Percentiles rank a stretch among this genome's conserved stretches.
Evolutionary conservation across 495 filamentous ascomycete genomes (phyloP).

Genomic region (Copromyces sp.): DNA sequence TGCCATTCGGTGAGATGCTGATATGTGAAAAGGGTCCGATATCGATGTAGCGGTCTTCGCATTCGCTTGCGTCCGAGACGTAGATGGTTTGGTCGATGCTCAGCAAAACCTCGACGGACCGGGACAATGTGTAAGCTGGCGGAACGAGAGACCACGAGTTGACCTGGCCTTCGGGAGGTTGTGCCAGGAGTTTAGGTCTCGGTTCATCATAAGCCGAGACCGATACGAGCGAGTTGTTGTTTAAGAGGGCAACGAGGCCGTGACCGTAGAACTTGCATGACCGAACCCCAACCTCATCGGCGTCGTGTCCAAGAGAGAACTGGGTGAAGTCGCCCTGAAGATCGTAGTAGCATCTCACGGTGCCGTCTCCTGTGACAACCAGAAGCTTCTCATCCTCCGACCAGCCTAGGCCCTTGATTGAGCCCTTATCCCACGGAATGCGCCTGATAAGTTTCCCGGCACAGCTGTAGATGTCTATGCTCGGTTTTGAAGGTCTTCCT

Average conservation of each 20-base stretch:
- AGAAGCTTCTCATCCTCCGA: slow-evolving; percentile 92
- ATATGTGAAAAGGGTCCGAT: slow-evolving; percentile 90
- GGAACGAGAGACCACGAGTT: slow-evolving; percentile 86
- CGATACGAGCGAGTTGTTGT: slow-evolving; percentile 77
- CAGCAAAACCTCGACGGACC: slow-evolving; percentile 86
- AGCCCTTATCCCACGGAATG: slow-evolving; percentile 78
- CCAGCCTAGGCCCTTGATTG: slow-evolving; percentile 86
- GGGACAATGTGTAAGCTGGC: slow-evolving; percentile 81
- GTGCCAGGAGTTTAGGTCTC: slow-evolving; percentile 69
- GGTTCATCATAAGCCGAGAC: slow-evolving; percentile 89
- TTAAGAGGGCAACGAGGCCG: slow-evolving; percentile 86
- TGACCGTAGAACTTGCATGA: slow-evolving; percentile 84
- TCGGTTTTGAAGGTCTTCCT: slow-evolving; percentile 60
- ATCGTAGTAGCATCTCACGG: slow-evolving; percentile 83
- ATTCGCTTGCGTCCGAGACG: slow-evolving; percentile 76
- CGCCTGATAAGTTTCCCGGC: slow-evolving; percentile 69
- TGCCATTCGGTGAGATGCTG: slow-evolving; percentile 80
- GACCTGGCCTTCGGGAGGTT: slow-evolving; percentile 66
- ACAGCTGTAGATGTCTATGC: slow-evolving; percentile 89
- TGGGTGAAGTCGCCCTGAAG: slow-evolving; percentile 89
- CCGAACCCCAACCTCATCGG: slow-evolving; percentile 77
- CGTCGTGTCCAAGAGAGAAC: slow-evolving; percentile 85
- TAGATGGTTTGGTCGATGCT: slow-evolving; percentile 80
- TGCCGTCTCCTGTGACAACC: slow-evolving; percentile 80
- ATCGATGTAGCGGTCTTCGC: slow-evolving; percentile 80